Base-by-base conservation (phyloP, 805 yeast genomes). In the Ogataea ramenticola region DNA sequence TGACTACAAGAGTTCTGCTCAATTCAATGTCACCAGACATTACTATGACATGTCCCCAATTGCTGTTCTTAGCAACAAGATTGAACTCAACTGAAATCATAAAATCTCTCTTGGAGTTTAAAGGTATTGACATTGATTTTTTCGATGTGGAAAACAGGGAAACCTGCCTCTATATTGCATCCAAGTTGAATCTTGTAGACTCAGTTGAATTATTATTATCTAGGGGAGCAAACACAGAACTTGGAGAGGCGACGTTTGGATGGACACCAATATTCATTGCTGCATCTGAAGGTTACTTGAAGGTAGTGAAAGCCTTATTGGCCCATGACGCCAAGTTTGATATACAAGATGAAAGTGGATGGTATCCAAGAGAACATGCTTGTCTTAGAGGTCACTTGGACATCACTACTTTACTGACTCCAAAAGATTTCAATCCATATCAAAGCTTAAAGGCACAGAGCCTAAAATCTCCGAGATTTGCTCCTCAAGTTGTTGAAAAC, bases 331-430 rank as follows among this genome's bases (percentile, higher is more conserved):
- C 88, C 5, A 65, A 70, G 8, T 75, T 66, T 46, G 73, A 75
- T 37, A 63, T 69, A 24, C 71, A 75, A 16, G 98, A 91, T 65
- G 82, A 79, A 39, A 82, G 93, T 42, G 97, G 97, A 0, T 91
- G 98, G 98, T 79, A 88, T 17, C 96, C 98, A n/a, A 80, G 88
- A 80, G 98, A 91, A 56, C 98, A 91, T 62, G 96, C 97, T 0
- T 82, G 87, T 40, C 68, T 91, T 39, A 74, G 97, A 53, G 98
- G 98, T 5, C 95, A 89, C 60, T 65, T 90, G 46, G 72, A 68
- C 2, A 75, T 87, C 32, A 82, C 93, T 1, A 77, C 77, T 42
- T 53, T 77, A 55, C 66, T 91, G 44, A 71, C 71, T 27, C 86
- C 86, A 1, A 45, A 52, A 3, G 66, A 74, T 50, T 70, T 64